Percentiles rank a stretch among this genome's conserved stretches.
Conservation (phyloP, 2,329 filamentous ascomycete species). For the Elsinoe australis region DNA sequence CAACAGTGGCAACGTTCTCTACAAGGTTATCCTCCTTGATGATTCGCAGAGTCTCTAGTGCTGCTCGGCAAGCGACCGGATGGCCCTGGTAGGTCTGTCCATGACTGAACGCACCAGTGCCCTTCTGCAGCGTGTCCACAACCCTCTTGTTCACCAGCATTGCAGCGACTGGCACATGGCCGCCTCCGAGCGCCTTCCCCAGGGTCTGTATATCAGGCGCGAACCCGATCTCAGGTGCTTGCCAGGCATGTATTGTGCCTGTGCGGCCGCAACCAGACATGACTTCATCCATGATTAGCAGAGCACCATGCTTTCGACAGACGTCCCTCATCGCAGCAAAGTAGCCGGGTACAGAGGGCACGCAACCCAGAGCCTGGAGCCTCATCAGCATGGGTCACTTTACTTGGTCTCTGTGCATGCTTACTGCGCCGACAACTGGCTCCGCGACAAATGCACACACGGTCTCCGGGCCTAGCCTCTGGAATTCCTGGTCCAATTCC, state of each 20-base stretch:
- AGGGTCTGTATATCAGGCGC: conserved; percentile 59
- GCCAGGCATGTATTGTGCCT: conserved; percentile 54
- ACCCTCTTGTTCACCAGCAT: conserved; percentile 50
- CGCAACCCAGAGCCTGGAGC: conserved; percentile 59
- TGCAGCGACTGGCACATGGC: conserved; percentile 55
- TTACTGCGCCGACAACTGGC: conserved; percentile 62
- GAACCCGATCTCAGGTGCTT: conserved; percentile 45
- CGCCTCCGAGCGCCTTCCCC: conserved; percentile 59
- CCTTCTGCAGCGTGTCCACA: conserved; percentile 40
- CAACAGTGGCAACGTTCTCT: conserved; percentile 50
- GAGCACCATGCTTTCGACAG: conserved; percentile 62
- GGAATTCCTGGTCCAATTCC: conserved; percentile 62
- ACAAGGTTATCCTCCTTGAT: conserved; percentile 52
- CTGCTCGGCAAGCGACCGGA: conserved; percentile 52
- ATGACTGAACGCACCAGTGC: conserved; percentile 46
- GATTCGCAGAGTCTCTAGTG: conserved; percentile 55
- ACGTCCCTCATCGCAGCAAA: conserved; percentile 59
- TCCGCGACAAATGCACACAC: conserved; percentile 69
- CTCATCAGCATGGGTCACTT: not conserved
- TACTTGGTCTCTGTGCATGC: conserved; percentile 23
- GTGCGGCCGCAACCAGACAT: conserved; percentile 61
- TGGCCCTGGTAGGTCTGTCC: conserved; percentile 59
- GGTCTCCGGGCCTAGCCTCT: conserved; percentile 53
- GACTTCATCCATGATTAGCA: conserved; percentile 73
- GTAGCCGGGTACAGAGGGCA: conserved; percentile 60